Evolutionary conservation across 352 stramenopile genomes (phyloP).

Genomic region (Globisporangium cylindrosporum): DNA sequence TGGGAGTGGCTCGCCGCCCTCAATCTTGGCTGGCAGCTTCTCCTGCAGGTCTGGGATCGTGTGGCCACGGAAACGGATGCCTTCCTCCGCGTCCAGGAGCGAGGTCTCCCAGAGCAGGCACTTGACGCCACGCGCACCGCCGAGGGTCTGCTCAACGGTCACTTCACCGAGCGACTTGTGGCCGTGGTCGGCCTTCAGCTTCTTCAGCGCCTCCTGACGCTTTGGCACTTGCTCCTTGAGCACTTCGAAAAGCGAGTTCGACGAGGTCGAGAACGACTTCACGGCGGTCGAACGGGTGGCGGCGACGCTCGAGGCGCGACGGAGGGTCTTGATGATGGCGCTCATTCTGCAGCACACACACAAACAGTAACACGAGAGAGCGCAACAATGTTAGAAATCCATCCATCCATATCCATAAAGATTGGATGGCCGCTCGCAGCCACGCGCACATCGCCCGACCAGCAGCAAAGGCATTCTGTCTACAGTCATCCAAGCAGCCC

Average conservation of each 20-base stretch:
- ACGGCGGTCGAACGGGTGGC: conserved; percentile 34
- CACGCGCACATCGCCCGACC: background rate
- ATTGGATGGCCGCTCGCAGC: background rate
- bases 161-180: conserved; percentile 91
- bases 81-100: conserved; percentile 93
- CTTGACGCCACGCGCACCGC: conserved; percentile 96
- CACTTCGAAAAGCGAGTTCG: conserved; percentile 71
- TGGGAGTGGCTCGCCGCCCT: conserved; percentile 94
- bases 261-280: conserved; percentile 67
- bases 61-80: conserved; percentile 98
- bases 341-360: conserved; percentile 35
- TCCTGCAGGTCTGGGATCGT: conserved; percentile 98
- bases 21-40: conserved; percentile 89
- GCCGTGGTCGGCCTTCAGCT: conserved; percentile 93
- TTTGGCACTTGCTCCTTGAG: conserved; percentile 89
- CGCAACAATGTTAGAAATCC: conserved; percentile 7
- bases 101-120: conserved; percentile 99
- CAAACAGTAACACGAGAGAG: background rate
- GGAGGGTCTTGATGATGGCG: conserved; percentile 67
- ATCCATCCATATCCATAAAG: background rate
- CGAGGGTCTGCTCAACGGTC: conserved; percentile 96
- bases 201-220: conserved; percentile 92
- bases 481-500: background rate
- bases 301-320: conserved; percentile 42
- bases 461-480: background rate